These are phyloP conservation scores for Citrullus colocynthis DNA, from an alignment of 306 rosid genomes.

Conservation along the genomic window DNA sequence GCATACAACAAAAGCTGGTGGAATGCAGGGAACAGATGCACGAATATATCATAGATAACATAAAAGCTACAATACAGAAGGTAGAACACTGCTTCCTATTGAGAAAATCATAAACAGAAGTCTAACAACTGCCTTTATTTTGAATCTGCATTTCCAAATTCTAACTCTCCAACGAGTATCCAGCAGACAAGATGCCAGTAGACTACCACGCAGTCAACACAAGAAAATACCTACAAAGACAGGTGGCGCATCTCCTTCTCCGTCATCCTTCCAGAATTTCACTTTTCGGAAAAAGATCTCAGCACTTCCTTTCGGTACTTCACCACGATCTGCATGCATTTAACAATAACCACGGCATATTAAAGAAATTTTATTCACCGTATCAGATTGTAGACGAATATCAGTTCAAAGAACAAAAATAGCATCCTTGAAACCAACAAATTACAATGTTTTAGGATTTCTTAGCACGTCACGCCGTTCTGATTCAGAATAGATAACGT, in stretches of 20 bases:
- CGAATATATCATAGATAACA: not conserved
- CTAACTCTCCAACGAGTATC: not conserved
- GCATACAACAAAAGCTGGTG: not conserved
- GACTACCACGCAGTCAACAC: not conserved
- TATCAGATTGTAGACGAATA: not conserved
- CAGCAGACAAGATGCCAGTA: not conserved
- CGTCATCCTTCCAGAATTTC: conserved; percentile 80
- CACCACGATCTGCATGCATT: conserved; percentile 68
- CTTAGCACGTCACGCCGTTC: not conserved
- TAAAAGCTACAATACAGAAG: not conserved
- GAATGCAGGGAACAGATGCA: not conserved
- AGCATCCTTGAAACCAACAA: not conserved
- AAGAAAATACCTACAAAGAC: conserved; percentile 71
- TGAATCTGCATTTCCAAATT: not conserved
- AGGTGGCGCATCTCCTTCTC: conserved; percentile 90
- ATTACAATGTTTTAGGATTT: not conserved
- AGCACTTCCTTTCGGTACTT: conserved; percentile 68
- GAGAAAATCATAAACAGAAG: not conserved
- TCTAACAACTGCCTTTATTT: not conserved
- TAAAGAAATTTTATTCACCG: not conserved
- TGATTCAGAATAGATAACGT: not conserved
- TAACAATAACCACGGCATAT: not conserved
- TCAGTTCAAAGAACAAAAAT: not conserved
- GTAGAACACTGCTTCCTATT: not conserved
- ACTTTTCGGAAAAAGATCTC: conserved; percentile 86